phyloP scores from a whole-genome alignment of 805 yeast genomes.

The Saturnispora dispora region DNA sequence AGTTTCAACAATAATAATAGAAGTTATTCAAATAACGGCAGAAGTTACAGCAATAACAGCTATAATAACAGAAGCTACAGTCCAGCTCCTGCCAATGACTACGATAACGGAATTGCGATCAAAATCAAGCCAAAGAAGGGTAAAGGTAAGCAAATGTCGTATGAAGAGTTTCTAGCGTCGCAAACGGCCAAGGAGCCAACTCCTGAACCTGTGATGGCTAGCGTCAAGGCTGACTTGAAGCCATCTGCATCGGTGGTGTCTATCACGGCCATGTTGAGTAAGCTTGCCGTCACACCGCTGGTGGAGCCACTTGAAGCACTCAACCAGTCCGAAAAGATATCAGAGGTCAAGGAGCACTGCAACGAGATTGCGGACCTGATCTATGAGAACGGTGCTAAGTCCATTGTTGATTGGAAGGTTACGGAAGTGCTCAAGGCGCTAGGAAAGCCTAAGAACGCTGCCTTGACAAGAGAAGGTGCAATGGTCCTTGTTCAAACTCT shows the following conservation, averaged over 20 bases:
- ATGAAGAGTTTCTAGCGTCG: constrained; percentile 2
- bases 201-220: background rate
- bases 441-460: constrained; percentile 62
- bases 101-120: constrained; percentile 1
- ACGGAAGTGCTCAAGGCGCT: constrained; percentile 55
- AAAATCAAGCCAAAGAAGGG: constrained; percentile 4
- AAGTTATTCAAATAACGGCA: background rate
- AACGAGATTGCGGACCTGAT: constrained; percentile 45
- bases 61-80: background rate
- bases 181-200: background rate
- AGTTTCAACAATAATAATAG: background rate
- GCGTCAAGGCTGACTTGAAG: background rate
- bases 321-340: constrained; percentile 39
- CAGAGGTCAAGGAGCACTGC: constrained; percentile 48
- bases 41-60: background rate
- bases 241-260: constrained; percentile 50
- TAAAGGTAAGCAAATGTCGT: constrained; percentile 1
- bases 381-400: constrained; percentile 33
- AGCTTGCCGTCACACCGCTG: constrained; percentile 58
- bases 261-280: constrained; percentile 55
- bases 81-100: background rate
- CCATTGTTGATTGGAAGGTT: constrained; percentile 58
- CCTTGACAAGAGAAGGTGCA: constrained; percentile 70
- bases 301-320: constrained; percentile 46
- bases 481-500: constrained; percentile 49